These are phyloP conservation scores for Suillus subaureus DNA, from an alignment of 768 basidiomycete species.

Conservation along the genomic window DNA sequence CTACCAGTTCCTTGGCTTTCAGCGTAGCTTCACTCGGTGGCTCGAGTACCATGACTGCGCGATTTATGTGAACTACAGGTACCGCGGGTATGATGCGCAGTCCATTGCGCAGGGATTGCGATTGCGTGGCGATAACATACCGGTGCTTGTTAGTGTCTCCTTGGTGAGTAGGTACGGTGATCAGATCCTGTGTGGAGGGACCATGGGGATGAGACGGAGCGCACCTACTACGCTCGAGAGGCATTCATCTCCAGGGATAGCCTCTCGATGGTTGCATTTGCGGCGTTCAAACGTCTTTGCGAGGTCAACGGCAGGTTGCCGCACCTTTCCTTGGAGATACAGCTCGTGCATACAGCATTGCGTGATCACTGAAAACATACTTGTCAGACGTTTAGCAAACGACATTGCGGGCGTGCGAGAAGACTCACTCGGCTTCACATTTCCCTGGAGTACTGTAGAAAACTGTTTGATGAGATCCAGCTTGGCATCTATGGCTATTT, in stretches of 20 bases:
- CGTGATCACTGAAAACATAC: conserved; percentile 87
- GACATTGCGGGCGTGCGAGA: conserved; percentile 12
- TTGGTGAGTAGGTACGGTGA: conserved; percentile 26
- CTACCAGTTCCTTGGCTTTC: conserved; percentile 61
- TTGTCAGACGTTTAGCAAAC: conserved; percentile 33
- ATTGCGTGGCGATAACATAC: conserved; percentile 88
- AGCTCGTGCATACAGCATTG: conserved; percentile 96
- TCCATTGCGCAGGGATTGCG: conserved; percentile 63
- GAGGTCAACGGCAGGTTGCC: conserved; percentile 80
- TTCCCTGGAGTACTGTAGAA: conserved; percentile 77
- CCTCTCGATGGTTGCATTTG: conserved; percentile 91
- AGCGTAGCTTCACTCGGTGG: conserved; percentile 84
- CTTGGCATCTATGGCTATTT: conserved; percentile 64
- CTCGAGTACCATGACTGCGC: conserved; percentile 91
- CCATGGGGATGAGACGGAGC: neutral
- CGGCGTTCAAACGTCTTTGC: conserved; percentile 93
- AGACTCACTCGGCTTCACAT: conserved; percentile 85
- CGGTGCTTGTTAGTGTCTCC: conserved; percentile 89
- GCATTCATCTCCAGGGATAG: conserved; percentile 86
- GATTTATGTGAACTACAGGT: conserved; percentile 90
- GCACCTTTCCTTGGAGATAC: conserved; percentile 76
- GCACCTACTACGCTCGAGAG: conserved; percentile 78
- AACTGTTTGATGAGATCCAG: conserved; percentile 80
- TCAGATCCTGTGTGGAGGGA: conserved; percentile 10
- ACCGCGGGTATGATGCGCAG: conserved; percentile 80